Conservation (phyloP, 768 basidiomycete species). For the Vishniacozyma victoriae region DNA sequence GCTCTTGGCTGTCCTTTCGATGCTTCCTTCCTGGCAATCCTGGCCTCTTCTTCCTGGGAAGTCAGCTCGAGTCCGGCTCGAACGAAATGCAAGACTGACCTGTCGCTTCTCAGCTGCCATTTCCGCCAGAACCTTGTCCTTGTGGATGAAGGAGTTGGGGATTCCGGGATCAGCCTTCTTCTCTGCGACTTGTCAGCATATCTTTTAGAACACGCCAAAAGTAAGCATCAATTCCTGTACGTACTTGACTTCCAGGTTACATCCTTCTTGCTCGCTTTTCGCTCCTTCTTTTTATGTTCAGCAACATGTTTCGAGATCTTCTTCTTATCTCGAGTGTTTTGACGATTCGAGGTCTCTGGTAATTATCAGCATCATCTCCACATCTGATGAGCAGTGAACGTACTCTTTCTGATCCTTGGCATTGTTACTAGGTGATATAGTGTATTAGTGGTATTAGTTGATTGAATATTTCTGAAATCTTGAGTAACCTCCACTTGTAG, state of each 20-base stretch:
- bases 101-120: slow-evolving; percentile 71
- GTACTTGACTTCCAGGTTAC: slow-evolving; percentile 80
- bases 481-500: slow-evolving; percentile 4
- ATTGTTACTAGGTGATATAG: slow-evolving; percentile 17
- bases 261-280: slow-evolving; percentile 70
- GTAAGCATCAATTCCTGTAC: slow-evolving; percentile 8
- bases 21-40: slow-evolving; percentile 55
- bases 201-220: background rate
- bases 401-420: slow-evolving; percentile 47
- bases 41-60: slow-evolving; percentile 68
- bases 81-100: slow-evolving; percentile 49
- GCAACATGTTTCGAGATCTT: slow-evolving; percentile 68
- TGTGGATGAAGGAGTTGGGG: slow-evolving; percentile 87
- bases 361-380: background rate
- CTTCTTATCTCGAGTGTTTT: slow-evolving; percentile 64
- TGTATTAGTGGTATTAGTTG: background rate
- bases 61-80: background rate
- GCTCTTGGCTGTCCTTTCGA: slow-evolving; percentile 52
- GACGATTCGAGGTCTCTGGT: slow-evolving; percentile 76
- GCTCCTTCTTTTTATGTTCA: slow-evolving; percentile 69
- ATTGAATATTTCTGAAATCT: background rate
- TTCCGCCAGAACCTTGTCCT: slow-evolving; percentile 88
- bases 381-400: slow-evolving; percentile 6
- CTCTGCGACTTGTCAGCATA: slow-evolving; percentile 35
- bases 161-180: slow-evolving; percentile 86